Evolutionary conservation across 306 rosid genomes (phyloP).

Genomic region (Rosa chinensis): DNA sequence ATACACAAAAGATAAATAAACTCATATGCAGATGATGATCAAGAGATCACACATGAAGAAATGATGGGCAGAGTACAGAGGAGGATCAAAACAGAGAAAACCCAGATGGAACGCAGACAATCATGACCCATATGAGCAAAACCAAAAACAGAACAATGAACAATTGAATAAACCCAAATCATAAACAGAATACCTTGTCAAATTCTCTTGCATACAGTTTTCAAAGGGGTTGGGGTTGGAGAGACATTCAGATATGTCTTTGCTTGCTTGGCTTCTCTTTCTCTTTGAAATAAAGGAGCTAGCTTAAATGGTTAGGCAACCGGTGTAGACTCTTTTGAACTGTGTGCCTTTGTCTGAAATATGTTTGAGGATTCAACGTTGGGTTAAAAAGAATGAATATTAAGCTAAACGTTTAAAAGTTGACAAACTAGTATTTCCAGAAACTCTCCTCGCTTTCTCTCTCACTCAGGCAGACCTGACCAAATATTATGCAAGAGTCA

Average conservation of each 20-base stretch:
- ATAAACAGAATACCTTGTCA: background rate
- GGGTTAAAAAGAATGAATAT: background rate
- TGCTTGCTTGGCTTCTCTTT: slow-evolving; percentile 4
- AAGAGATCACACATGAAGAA: background rate
- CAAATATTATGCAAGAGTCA: background rate
- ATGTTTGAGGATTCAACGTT: background rate
- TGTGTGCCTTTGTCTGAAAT: background rate
- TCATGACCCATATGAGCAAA: background rate
- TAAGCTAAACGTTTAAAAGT: background rate
- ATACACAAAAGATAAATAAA: background rate
- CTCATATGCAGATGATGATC: background rate
- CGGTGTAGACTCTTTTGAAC: background rate
- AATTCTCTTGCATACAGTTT: background rate
- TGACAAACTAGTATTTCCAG: background rate
- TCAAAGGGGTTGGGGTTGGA: background rate
- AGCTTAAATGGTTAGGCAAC: background rate
- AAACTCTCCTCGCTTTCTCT: background rate
- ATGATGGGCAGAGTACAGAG: background rate
- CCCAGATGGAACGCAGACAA: slow-evolving; percentile 4
- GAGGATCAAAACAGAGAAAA: background rate
- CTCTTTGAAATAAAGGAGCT: background rate
- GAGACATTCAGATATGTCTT: background rate
- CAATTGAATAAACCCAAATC: background rate
- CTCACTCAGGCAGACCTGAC: background rate
- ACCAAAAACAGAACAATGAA: background rate